phyloP scores from a whole-genome alignment of 2,329 filamentous ascomycete genomes.

The Trichophyton mentagrophytes region DNA sequence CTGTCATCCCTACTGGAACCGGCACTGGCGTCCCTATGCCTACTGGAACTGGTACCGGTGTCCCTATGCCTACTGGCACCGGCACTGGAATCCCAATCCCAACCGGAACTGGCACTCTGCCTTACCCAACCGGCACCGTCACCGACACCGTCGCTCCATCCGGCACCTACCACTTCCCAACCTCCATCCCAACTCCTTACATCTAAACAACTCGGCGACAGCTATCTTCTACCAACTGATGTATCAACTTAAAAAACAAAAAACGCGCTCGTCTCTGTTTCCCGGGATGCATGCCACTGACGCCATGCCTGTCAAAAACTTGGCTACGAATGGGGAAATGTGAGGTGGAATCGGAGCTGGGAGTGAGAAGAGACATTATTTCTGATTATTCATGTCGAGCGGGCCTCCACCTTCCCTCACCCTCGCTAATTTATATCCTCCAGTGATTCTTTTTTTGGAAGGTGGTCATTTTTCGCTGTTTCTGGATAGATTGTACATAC shows the following conservation, averaged over 20 bases:
- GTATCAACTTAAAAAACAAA: background rate
- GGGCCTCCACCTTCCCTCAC: background rate
- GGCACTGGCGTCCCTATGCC: background rate
- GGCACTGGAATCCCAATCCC: constrained; percentile 3
- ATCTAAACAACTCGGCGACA: background rate
- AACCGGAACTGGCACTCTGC: constrained; percentile 1
- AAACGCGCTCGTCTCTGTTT: background rate
- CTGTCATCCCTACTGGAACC: background rate
- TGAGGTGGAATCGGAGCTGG: background rate
- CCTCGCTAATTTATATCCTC: background rate
- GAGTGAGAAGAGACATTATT: background rate
- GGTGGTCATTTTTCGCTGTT: background rate
- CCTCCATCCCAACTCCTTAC: constrained; percentile 1
- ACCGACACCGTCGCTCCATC: background rate
- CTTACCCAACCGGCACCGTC: background rate
- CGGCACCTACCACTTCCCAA: constrained; percentile 3
- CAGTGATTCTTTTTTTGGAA: background rate
- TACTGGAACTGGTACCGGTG: background rate
- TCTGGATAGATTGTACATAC: constrained; percentile 2
- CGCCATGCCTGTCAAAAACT: background rate
- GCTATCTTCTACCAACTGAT: background rate
- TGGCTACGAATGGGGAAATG: background rate
- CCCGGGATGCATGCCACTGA: background rate
- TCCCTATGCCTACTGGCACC: background rate
- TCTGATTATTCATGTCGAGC: background rate